Evolutionary conservation across 768 basidiomycete genomes (phyloP).

Genomic region (Boletus sp.): DNA sequence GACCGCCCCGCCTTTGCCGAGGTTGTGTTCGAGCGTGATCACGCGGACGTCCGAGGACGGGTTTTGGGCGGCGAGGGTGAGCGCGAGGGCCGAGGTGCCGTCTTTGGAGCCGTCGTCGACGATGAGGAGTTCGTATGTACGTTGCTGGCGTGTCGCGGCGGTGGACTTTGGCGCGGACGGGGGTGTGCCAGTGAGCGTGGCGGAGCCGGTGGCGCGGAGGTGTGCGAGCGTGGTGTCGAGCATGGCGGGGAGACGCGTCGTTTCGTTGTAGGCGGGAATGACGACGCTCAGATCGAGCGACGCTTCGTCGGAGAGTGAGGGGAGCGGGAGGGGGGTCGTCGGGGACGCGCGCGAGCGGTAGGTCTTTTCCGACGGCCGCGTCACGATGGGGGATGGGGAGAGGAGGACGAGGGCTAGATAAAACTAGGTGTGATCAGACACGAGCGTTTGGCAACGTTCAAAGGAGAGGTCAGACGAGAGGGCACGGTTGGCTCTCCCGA

Average conservation of each 20-base stretch:
- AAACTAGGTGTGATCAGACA: constrained; percentile 43
- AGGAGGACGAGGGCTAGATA: constrained; percentile 71
- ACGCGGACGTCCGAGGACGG: constrained; percentile 66
- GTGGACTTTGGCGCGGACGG: not conserved
- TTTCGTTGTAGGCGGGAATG: constrained; percentile 92
- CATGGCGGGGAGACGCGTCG: constrained; percentile 81
- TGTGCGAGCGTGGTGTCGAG: constrained; percentile 71
- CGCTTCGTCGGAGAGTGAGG: constrained; percentile 53
- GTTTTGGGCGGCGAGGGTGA: constrained; percentile 60
- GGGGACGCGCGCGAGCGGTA: constrained; percentile 62
- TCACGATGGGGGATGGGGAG: constrained; percentile 68
- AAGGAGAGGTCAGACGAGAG: constrained; percentile 34
- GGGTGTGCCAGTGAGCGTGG: no score
- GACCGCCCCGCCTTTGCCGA: constrained; percentile 93
- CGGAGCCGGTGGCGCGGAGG: constrained; percentile 29
- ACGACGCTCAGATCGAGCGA: constrained; percentile 76
- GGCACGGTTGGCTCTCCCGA: constrained; percentile 39
- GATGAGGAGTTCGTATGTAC: constrained; percentile 78
- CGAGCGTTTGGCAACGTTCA: not conserved
- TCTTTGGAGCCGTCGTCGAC: constrained; percentile 91
- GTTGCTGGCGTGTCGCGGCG: constrained; percentile 29
- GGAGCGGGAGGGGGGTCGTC: constrained; percentile 52
- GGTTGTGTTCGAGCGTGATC: constrained; percentile 73
- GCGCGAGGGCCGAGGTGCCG: constrained; percentile 62
- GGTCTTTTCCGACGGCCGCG: constrained; percentile 62